These are phyloP conservation scores for Apiotrichum veenhuisii DNA, from an alignment of 1,284 basidiomycete species.

Conservation along the genomic window DNA sequence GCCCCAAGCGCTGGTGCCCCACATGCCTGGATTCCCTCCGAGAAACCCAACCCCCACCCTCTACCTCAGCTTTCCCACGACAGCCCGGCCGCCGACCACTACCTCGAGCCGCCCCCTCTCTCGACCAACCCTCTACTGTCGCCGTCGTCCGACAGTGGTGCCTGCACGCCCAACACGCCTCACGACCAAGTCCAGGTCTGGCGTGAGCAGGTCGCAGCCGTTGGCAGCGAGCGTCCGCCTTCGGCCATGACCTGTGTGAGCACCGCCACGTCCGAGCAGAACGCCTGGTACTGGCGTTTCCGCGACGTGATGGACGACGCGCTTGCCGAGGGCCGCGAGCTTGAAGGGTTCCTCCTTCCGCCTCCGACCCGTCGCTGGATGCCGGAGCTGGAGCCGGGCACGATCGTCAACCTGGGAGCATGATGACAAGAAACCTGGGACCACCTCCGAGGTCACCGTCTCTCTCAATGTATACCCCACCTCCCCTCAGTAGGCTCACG, in stretches of 20 bases:
- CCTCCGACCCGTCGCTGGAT: background rate
- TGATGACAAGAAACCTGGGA: background rate
- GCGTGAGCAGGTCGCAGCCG: background rate
- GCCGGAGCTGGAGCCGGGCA: background rate
- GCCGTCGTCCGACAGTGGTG: background rate
- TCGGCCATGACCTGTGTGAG: background rate
- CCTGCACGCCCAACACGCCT: background rate
- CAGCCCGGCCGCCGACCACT: background rate
- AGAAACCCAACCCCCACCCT: background rate
- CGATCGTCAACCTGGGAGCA: background rate
- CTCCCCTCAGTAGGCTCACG: background rate
- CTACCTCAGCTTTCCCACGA: background rate
- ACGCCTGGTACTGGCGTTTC: background rate
- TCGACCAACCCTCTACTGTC: background rate
- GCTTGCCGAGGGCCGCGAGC: background rate
- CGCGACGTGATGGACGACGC: background rate
- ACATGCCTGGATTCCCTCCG: background rate
- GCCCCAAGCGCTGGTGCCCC: too few relatives aligned
- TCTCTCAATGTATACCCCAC: constrained; percentile 1
- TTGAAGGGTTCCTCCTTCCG: background rate
- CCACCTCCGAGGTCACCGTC: background rate
- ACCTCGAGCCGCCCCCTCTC: background rate
- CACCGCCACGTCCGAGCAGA: background rate
- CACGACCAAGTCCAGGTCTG: background rate
- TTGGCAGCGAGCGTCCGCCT: background rate